These are phyloP conservation scores for Rhodotorula sp. DNA, from an alignment of 1,284 basidiomycete genomes.

Conservation along the genomic window DNA sequence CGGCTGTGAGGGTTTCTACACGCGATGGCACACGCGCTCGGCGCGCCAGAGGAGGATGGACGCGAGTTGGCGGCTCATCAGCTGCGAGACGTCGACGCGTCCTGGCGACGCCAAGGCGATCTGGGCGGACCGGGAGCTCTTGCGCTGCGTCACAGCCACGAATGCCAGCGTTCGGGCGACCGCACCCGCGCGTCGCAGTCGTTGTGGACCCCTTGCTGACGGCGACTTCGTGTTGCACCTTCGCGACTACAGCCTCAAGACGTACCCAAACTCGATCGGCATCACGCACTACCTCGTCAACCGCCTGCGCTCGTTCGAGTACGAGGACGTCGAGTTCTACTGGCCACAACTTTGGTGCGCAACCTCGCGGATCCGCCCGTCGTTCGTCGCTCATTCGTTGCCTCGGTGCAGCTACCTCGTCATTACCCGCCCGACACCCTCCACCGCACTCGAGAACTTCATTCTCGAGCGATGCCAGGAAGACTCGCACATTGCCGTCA, in stretches of 20 bases:
- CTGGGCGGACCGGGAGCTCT: too few species aligned
- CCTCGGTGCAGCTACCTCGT: conserved; percentile 73
- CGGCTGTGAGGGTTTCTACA: neutral
- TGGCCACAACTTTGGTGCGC: conserved; percentile 93
- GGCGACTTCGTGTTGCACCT: neutral
- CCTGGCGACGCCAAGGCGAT: too few species aligned
- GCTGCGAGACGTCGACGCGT: too few species aligned
- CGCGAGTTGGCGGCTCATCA: too few species aligned
- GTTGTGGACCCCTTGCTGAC: neutral
- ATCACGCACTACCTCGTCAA: conserved; percentile 93
- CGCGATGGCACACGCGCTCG: neutral
- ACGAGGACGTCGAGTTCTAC: conserved; percentile 82
- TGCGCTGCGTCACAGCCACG: too few species aligned
- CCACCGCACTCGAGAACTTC: conserved; percentile 86
- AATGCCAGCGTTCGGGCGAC: too few species aligned
- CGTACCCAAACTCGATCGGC: conserved; percentile 88
- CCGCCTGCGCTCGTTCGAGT: conserved; percentile 73
- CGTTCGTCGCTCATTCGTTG: neutral
- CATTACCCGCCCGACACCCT: conserved; percentile 83
- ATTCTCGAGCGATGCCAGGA: conserved; percentile 80
- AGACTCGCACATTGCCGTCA: conserved; percentile 89
- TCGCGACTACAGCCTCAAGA: conserved; percentile 58
- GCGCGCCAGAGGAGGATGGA: too few species aligned
- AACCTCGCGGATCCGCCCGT: neutral
- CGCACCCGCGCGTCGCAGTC: too few species aligned